Base-by-base conservation (phyloP, 2,329 filamentous ascomycete genomes). In the Cryoendolithus antarcticus region DNA sequence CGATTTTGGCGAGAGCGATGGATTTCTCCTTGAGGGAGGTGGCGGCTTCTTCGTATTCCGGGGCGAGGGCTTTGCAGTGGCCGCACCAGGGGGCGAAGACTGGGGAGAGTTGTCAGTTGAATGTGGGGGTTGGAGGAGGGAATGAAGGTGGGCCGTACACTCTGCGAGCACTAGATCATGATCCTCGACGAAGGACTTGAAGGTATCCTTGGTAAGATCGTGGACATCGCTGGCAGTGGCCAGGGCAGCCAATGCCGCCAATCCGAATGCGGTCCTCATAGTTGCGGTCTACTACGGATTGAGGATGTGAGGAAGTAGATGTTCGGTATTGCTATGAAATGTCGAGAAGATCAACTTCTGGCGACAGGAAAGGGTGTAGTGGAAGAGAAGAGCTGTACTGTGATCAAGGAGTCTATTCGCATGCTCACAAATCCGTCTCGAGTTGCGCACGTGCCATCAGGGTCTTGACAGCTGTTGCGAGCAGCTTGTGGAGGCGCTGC, bases 11-110 rank as follows among this genome's bases (percentile, higher is more conserved):
- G 41, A 93, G 72, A 59, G 74, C 75, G 65, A 91, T 89, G 62
- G 82, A 74, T 77, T 89, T 91, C 66, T 86, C 82, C 74, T 88
- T 89, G 48, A 93, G 72, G 27, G 77, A 72, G 24, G 83, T 88
- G 37, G 85, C 85, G 38, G 85, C 84, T 62, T 84, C 77, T 69
- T 93, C 85, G 65, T 91, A 93, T 67, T 91, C 84, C 60, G 84
- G 83, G 46, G 83, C 91, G 51, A 98, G 84, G 44, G 89, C 89
- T 74, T 98, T 96, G 82, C 89, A 96, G 75, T 96, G 89, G 50
- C 88, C 89, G 54, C 84, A 93, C 88, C 89, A 93, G 54, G 89
- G 88, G 51, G 89, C 89, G 63, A 85, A 95, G 77, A 95, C 82
- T 86, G 37, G 24, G 2, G 19, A 30, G 35, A 33, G 29, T 27